phyloP scores from a whole-genome alignment of 345 rosid genomes.

The Murraya paniculata region DNA sequence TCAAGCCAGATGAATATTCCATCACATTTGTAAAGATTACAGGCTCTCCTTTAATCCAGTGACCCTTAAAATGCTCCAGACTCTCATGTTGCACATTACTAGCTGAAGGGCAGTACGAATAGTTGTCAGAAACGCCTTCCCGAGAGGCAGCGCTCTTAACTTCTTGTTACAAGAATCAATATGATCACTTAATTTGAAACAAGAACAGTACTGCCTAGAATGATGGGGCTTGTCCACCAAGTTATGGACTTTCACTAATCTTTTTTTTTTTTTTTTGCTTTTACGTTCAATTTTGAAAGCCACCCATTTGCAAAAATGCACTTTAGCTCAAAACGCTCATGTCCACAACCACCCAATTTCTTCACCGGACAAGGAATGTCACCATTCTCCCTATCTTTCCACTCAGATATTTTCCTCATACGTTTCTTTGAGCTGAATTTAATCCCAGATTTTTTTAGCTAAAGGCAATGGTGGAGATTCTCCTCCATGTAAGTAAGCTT shows the following conservation, averaged over 20 bases:
- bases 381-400: conserved; percentile 56
- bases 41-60: conserved; percentile 83
- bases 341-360: conserved; percentile 49
- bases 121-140: conserved; percentile 48
- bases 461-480: not conserved
- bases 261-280: conserved; percentile 24
- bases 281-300: conserved; percentile 38
- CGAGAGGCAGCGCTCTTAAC: conserved; percentile 52
- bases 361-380: conserved; percentile 45
- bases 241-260: conserved; percentile 10
- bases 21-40: conserved; percentile 59
- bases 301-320: conserved; percentile 32
- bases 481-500: conserved; percentile 42
- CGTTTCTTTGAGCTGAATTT: conserved; percentile 13
- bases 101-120: conserved; percentile 55
- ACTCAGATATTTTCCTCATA: conserved; percentile 18
- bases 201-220: conserved; percentile 32
- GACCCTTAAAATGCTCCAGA: conserved; percentile 66
- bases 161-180: conserved; percentile 25
- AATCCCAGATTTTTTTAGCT: not conserved
- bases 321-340: conserved; percentile 35
- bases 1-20: conserved; percentile 55
- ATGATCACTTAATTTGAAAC: conserved; percentile 37
- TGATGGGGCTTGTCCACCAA: conserved; percentile 9
- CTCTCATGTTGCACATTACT: conserved; percentile 32